Evolutionary conservation across 1,284 basidiomycete genomes (phyloP).

Genomic region (Neonothopanus nambi): DNA sequence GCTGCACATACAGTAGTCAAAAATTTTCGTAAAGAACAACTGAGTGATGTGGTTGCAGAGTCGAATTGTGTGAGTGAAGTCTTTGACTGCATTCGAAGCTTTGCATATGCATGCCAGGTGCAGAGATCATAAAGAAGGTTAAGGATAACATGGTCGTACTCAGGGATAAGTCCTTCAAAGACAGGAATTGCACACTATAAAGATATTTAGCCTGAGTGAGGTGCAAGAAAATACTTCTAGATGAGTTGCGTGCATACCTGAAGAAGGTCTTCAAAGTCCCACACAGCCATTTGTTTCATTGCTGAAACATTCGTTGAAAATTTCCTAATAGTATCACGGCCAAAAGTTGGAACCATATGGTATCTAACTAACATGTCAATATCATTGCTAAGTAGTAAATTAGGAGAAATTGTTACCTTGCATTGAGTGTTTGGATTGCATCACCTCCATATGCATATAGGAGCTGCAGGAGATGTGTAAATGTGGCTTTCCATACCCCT

Average conservation of each 20-base stretch:
- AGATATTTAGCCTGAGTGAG: not conserved
- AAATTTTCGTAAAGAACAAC: constrained; percentile 29
- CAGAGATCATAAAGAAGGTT: not conserved
- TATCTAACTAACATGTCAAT: constrained; percentile 2
- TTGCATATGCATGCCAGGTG: constrained; percentile 3
- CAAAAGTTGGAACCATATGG: constrained; percentile 19
- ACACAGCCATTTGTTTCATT: constrained; percentile 24
- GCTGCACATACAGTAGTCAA: constrained; percentile 19
- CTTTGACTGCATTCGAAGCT: constrained; percentile 5
- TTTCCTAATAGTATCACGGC: constrained; percentile 19
- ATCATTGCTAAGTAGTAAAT: constrained; percentile 5
- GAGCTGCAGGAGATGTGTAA: constrained; percentile 26
- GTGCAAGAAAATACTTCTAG: not conserved
- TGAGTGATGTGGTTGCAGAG: not conserved
- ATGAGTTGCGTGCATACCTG: constrained; percentile 23
- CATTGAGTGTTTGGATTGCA: constrained; percentile 12
- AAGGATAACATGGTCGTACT: too few relatives aligned
- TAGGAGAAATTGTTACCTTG: constrained; percentile 4
- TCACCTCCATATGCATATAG: constrained; percentile 14
- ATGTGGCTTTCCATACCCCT: constrained; percentile 25
- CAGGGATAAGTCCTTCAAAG: constrained; percentile 10
- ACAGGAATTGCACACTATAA: constrained; percentile 9
- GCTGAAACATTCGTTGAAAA: constrained; percentile 21
- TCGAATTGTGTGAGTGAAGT: not conserved
- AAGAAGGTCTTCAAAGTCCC: too few relatives aligned